Base-by-base conservation (phyloP, 2,329 filamentous ascomycete species). In the Pseudonectria foliicola region DNA sequence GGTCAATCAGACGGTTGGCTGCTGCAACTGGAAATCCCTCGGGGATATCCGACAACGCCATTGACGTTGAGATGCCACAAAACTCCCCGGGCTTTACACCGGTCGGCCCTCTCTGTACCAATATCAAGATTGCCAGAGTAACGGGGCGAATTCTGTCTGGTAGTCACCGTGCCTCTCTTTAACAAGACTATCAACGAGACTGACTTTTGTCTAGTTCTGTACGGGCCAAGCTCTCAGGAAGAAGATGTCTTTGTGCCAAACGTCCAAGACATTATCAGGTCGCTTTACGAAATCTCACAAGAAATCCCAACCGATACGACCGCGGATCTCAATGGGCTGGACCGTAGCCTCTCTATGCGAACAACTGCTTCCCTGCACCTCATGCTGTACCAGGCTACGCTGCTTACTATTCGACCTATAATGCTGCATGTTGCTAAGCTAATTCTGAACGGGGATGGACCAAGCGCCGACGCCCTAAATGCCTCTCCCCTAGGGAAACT, bases 361-460 rank as follows among this genome's bases (percentile, higher is more conserved):
- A 57, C 55, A 2, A 55, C 53, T 13, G 55, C 55, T 10, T 56
- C 53, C 1, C 29, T 57, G 3, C 55, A 57, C 28, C 42, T 57
- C 29, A 57, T 57, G 55, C 42, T 57, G 6, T 57, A 56, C 26
- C 54, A 57, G 52, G 55, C 55, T 10, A 55, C 53, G 1, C 51
- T 55, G 23, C 50, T 55, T 4, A 55, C 53, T 5, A 53, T 55
- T 2, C 40, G 53, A 5, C 53, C 53, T 3, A 53, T 55, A 4
- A 50, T 55, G 44, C 29, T 55, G 2, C 53, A 55, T 18, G 49
- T 53, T 1, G 53, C 53, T 3, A 52, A 55, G 14, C 43, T 53
- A 4, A 50, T 53, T 10, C 39, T 55, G 0, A 49, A 44, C 10
- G 51, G 48, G 3, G 41, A 48, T 14, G 45, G 50, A 0, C 45